Evolutionary conservation across 192 early-diverging fungal genomes (phyloP).

Genomic region (Podila clonocystis): DNA sequence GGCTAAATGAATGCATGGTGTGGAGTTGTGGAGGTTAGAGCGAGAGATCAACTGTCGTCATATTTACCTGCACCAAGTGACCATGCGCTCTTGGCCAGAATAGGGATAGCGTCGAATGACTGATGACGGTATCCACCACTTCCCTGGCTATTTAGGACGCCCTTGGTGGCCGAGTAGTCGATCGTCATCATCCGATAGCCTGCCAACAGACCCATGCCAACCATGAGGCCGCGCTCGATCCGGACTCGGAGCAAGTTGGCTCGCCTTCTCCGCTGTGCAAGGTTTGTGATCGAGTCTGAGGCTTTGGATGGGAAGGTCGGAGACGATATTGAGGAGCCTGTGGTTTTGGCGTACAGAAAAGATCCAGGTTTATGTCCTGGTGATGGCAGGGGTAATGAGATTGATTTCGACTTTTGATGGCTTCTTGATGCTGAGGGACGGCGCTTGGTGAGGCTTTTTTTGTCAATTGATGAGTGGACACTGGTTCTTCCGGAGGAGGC

Average conservation of each 20-base stretch:
- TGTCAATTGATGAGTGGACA: background rate
- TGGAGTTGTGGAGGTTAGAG: background rate
- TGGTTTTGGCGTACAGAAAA: background rate
- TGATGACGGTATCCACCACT: conserved; percentile 2
- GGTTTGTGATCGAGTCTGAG: background rate
- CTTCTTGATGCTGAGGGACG: background rate
- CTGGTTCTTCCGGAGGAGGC: background rate
- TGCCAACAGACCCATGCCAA: conserved; percentile 40
- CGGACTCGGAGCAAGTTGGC: conserved; percentile 42
- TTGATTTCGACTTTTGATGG: background rate
- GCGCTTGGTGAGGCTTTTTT: background rate
- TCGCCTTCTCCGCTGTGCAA: conserved; percentile 21
- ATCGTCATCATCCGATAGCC: conserved; percentile 50
- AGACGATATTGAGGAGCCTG: background rate
- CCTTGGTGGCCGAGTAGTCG: conserved; percentile 13
- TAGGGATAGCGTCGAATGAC: conserved; percentile 11
- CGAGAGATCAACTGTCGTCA: background rate
- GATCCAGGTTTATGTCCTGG: background rate
- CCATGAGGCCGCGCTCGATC: conserved; percentile 47
- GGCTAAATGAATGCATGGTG: background rate
- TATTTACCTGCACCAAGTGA: conserved; percentile 38
- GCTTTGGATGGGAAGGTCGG: background rate
- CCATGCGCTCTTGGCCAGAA: conserved; percentile 28
- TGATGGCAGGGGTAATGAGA: background rate
- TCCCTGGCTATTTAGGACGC: background rate